These are phyloP conservation scores for Lasiodiplodia gonubiensis DNA, from an alignment of 2,329 filamentous ascomycete genomes.

Conservation along the genomic window DNA sequence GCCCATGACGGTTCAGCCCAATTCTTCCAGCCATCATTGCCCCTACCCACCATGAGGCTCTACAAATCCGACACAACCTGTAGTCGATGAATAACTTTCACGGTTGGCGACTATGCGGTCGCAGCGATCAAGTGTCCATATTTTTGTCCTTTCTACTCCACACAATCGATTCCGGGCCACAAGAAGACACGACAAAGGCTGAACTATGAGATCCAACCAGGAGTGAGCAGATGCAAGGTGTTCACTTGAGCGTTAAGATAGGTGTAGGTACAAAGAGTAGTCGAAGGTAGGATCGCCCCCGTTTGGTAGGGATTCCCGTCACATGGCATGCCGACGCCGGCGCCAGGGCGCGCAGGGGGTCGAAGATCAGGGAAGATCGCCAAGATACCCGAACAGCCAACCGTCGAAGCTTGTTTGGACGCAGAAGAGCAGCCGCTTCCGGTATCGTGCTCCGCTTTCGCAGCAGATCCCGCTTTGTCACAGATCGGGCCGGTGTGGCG, in stretches of 20 bases:
- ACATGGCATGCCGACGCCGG: slow-evolving; percentile 12
- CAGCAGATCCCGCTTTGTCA: slow-evolving; percentile 19
- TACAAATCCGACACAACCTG: not conserved
- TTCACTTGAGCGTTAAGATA: not conserved
- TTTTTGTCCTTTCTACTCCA: not conserved
- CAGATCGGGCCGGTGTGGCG: slow-evolving; percentile 11
- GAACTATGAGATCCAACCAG: not conserved
- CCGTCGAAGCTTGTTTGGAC: slow-evolving; percentile 23
- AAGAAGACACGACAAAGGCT: not conserved
- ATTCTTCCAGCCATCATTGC: not conserved
- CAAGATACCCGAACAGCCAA: slow-evolving; percentile 22
- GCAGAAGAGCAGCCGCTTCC: slow-evolving; percentile 4
- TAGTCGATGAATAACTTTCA: not conserved
- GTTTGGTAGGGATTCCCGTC: not conserved
- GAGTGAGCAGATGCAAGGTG: not conserved
- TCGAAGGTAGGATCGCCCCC: not conserved
- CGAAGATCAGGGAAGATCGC: slow-evolving; percentile 26
- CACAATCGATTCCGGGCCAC: not conserved
- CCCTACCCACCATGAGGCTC: not conserved
- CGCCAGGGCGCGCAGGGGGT: slow-evolving; percentile 2
- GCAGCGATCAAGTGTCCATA: not conserved
- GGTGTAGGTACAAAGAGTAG: not conserved
- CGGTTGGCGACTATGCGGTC: not conserved
- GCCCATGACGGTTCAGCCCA: not conserved
- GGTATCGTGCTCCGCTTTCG: slow-evolving; percentile 13